Evolutionary conservation across 1,284 basidiomycete genomes (phyloP), one percentile per base, ranked within the genome.

Genomic region (Pterulicium gracile): DNA sequence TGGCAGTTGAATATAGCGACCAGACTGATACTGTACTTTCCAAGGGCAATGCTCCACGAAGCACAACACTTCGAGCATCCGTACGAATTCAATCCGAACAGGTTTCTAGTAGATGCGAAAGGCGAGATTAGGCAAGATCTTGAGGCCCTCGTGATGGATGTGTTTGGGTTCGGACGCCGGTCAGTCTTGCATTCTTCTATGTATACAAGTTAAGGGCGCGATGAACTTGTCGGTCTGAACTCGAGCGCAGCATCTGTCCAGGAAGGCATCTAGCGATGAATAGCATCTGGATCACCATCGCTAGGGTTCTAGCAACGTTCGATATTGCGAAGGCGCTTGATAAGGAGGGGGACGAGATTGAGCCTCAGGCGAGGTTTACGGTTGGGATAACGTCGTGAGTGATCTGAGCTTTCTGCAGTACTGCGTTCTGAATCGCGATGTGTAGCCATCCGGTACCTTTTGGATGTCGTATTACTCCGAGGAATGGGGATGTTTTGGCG

Each of bases 281-380:
- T 0, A 75, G 74, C 1, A 58, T 68, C 14, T 79, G 76, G 74
- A 52, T 77, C 7, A 54, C 75, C 12, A 62, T 75, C n/a, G 65
- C 65, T 4, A 65, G 63, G 5, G 69, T 74, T 60, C 61, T 80
- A 2, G 72, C 77, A 0, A 72, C 72, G 17, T 59, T 80, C 24
- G 62, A 75, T 49, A 69, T 79, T 12, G 55, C 61, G 34, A 79
- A 73, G 56, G 59, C 69, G 5, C 56, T 67, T 17, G 72, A 77
- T 32, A 70, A 15, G 54, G 60, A 15, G 74, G 74, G 12, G 58
- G 61, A 2, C 56, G 61, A 7, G 52, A 72, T 10, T 72, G 76
- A 15, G 47, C 74, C 72, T 13, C 58, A 62, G 40, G 56, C 70
- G 4, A 56, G 62, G 15, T 75, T 67, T 50, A 10, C 27, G 10